Evolutionary conservation across 2,329 filamentous ascomycete genomes (phyloP), one percentile per base, ranked within the genome.

Genomic region (Ascochyta pisi): DNA sequence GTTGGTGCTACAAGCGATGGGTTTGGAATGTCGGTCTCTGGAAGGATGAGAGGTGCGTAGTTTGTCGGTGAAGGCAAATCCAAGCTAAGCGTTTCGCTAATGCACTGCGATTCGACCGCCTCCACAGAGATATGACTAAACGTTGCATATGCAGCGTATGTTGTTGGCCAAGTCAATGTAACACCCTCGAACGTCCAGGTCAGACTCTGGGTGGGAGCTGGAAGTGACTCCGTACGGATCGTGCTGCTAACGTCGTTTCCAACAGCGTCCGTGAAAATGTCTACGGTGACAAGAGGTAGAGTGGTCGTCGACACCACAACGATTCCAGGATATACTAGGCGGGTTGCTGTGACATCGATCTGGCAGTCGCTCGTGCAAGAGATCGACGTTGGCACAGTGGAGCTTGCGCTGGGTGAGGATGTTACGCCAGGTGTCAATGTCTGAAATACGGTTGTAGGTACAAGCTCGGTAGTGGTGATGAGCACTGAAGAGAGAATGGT

Each of bases 311-410:
- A 46, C 1, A 64, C 49, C 1, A 65, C 39, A 2, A 75, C 69
- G 2, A 6, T 39, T 4, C 68, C 69, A 9, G 73, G 71, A 35
- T 70, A 76, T 23, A 39, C 57, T 3, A 76, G 15, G 7, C 58
- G 47, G 5, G 62, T 70, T 4, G 71, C 73, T 2, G 67, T 70
- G 0, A 75, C 70, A 52, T 71, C 64, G 6, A 76, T 69, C 26
- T 67, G 62, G 40, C 73, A 76, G 7, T 45, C 40, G n/a, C 59
- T 68, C 1, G 62, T 15, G 57, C 73, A 75, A 1, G 65, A 65
- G 3, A 65, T 35, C 0, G 68, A 64, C 22, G 64, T 37, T 10
- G 58, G 45, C 23, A 60, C 6, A 10, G 12, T 33, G n/a, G 53
- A 33, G 53, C 46, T 56, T 2, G 44, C 8, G 19, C 42, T 46